Evolutionary conservation across 495 filamentous ascomycete species (phyloP), one percentile per base, ranked within the genome.

Genomic region (Lasiosphaeria miniovina): DNA sequence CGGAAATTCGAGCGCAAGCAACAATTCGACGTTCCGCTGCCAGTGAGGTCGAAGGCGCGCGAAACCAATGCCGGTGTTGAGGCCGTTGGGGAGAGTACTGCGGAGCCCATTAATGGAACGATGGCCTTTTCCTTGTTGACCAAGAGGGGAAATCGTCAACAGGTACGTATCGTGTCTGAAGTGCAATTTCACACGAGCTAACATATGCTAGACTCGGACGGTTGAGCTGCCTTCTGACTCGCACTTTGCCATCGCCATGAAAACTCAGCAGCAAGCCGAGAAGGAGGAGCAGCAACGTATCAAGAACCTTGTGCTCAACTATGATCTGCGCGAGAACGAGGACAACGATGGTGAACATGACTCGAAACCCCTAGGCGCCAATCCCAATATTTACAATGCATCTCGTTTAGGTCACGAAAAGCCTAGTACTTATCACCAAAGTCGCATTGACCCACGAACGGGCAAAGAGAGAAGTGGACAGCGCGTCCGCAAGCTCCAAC

Each of bases 41-140:
- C 94, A 2, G 93, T 99, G 73, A 85, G 90, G 60, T 81, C 89
- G 12, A 88, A 86, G 65, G 76, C 79, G 36, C 86, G 90, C 41
- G 86, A 90, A 36, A 62, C 71, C 12, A 68, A 65, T 17, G 43
- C 59, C 36, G 60, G 54, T 15, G 52, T 31, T 15, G 71, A 81
- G 9, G 77, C 80, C 49, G 82, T 86, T 36, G 78, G 12, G 4
- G 77, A 73, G 58, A 77, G 70, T 10, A 36, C 40, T 14, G 62
- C 61, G 0, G 60, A 61, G 12, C 41, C 24, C 7, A 5, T 33
- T 3, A 68, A 71, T 48, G 77, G 75, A 17, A 79, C 80, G 3
- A 96, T 97, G 91, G 91, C 94, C 6, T 98, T 99, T 71, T 93
- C 93, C 14, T 77, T 99, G 54, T 84, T 99, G 69, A 98, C 93